A percentile compares a stretch with the other conserved stretches of the same genome.
phyloP scores from a whole-genome alignment of 768 basidiomycete genomes.

The Hypholoma sublateritium region DNA sequence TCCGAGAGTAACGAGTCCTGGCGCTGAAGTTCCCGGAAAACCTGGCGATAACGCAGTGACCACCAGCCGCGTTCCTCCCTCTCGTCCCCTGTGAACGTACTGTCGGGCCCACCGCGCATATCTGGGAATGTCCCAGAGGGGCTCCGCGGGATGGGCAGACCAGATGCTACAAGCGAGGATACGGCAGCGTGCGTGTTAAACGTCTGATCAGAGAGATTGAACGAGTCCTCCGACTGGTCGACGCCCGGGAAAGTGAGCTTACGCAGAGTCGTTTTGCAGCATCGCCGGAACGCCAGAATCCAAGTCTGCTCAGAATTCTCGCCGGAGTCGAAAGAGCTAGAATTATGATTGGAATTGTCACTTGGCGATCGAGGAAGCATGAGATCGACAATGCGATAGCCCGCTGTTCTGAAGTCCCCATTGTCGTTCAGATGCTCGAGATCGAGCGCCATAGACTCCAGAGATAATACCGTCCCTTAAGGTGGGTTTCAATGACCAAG shows the following conservation, averaged over 20 bases:
- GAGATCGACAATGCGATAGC: slow-evolving; percentile 18
- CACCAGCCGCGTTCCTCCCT: slow-evolving; percentile 29
- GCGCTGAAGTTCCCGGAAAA: slow-evolving; percentile 47
- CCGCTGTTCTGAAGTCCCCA: slow-evolving; percentile 18
- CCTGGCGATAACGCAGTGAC: slow-evolving; percentile 29
- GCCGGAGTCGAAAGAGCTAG: not conserved
- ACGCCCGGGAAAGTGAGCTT: slow-evolving; percentile 29
- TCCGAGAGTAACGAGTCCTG: slow-evolving; percentile 23
- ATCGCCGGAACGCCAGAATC: slow-evolving; percentile 54
- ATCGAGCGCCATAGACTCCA: slow-evolving; percentile 18
- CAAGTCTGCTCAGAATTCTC: slow-evolving; percentile 30
- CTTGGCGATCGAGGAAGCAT: slow-evolving; percentile 11
- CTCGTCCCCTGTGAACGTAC: slow-evolving; percentile 17
- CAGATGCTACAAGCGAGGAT: slow-evolving; percentile 37
- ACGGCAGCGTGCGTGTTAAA: slow-evolving; percentile 34
- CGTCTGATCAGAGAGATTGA: slow-evolving; percentile 22
- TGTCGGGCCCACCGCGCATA: slow-evolving; percentile 8
- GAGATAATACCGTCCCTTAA: slow-evolving; percentile 14
- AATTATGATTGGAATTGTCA: no score
- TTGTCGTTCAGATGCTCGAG: slow-evolving; percentile 13
- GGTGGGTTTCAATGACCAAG: slow-evolving; percentile 6
- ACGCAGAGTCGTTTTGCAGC: slow-evolving; percentile 46
- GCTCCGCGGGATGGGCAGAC: slow-evolving; percentile 67
- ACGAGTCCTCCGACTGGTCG: slow-evolving; percentile 18
- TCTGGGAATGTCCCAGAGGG: slow-evolving; percentile 60